These are phyloP conservation scores for Ophiocordyceps robertsii DNA, from an alignment of 2,329 filamentous ascomycete genomes.

Conservation along the genomic window DNA sequence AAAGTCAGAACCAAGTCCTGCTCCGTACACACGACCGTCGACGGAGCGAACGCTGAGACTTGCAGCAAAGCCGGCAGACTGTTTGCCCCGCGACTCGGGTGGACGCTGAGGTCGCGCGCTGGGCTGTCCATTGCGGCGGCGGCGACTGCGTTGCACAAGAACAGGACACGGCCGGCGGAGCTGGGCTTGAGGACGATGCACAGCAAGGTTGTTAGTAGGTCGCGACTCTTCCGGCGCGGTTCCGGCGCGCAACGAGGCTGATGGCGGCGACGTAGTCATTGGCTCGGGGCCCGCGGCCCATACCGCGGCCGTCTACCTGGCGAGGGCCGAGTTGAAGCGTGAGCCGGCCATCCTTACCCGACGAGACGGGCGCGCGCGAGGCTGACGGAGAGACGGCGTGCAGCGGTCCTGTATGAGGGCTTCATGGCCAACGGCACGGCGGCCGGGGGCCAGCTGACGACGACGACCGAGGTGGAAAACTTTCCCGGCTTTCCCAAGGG, in stretches of 20 bases:
- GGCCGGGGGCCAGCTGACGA: conserved; percentile 91
- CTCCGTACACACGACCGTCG: no score
- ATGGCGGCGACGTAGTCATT: conserved; percentile 37
- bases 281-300: conserved; percentile 96
- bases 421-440: conserved; percentile 97
- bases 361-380: no score
- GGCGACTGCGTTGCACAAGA: conserved; percentile 46
- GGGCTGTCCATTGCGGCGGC: conserved; percentile 62
- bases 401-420: conserved; percentile 86
- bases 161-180: conserved; percentile 15
- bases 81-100: conserved; percentile 75
- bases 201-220: conserved; percentile 79
- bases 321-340: conserved; percentile 85
- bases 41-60: no score
- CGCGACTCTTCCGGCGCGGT: neutral
- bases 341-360: conserved; percentile 13
- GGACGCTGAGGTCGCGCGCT: conserved; percentile 62
- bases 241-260: neutral
- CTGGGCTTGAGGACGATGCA: conserved; percentile 58
- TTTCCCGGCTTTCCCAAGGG: conserved; percentile 87
- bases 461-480: conserved; percentile 97
- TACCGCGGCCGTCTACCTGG: conserved; percentile 92
- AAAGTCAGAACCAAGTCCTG: no score
- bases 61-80: conserved; percentile 51
- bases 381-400: no score